Percentiles rank a stretch among this genome's conserved stretches.
These are phyloP conservation scores for Colletotrichum sp. DNA, from an alignment of 2,329 filamentous ascomycete genomes.

Conservation along the genomic window DNA sequence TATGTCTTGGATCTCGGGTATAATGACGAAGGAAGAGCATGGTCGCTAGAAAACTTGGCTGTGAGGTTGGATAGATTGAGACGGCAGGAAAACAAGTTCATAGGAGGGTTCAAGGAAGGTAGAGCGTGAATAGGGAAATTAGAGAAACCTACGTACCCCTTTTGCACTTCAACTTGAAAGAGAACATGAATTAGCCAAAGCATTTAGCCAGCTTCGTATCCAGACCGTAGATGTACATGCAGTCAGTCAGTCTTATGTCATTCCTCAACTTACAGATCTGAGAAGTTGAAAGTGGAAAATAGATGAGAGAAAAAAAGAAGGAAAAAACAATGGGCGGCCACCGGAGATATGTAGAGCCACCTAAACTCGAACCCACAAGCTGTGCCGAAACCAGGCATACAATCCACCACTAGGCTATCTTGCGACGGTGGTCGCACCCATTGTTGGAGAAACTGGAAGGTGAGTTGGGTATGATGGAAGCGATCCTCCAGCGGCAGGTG, in stretches of 20 bases:
- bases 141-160: neutral
- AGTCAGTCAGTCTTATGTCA: neutral
- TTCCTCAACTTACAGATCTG: neutral
- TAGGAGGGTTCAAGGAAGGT: neutral
- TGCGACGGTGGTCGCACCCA: neutral
- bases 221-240: neutral
- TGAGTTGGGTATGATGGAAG: neutral
- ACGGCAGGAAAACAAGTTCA: neutral
- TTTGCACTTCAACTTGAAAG: neutral
- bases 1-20: conserved; percentile 27
- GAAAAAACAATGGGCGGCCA: neutral
- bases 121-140: neutral
- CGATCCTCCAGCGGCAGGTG: neutral
- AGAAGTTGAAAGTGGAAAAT: neutral
- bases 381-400: neutral
- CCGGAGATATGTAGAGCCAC: neutral
- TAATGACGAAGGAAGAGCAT: conserved; percentile 24
- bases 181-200: neutral
- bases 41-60: conserved; percentile 17
- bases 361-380: neutral
- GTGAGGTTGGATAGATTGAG: neutral
- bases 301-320: neutral
- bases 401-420: neutral
- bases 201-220: neutral
- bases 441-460: neutral